Conservation (phyloP, 768 basidiomycete species). For the Mrakia blollopis region DNA sequence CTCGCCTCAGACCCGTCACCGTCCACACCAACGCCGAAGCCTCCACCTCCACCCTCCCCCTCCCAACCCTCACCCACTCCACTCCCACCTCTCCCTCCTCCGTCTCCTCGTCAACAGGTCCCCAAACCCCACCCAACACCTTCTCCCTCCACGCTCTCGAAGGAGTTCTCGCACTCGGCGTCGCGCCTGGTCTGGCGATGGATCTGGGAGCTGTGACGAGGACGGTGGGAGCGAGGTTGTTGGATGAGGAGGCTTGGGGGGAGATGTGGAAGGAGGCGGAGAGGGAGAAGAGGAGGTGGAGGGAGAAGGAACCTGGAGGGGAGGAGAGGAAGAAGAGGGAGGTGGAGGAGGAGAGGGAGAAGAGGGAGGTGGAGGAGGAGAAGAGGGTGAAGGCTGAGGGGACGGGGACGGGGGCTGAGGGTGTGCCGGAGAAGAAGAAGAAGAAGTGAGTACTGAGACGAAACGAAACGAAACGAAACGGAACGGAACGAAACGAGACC, state of each 20-base stretch:
- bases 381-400: background rate
- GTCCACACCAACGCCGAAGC: background rate
- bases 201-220: slow-evolving; percentile 4
- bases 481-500: no score
- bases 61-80: slow-evolving; percentile 9
- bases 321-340: slow-evolving; percentile 9
- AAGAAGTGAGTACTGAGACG: slow-evolving; percentile 18
- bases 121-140: slow-evolving; percentile 22
- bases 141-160: slow-evolving; percentile 23
- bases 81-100: slow-evolving; percentile 8
- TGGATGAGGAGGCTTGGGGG: slow-evolving; percentile 24
- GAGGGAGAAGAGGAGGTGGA: slow-evolving; percentile 22
- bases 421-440: slow-evolving; percentile 1
- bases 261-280: slow-evolving; percentile 24
- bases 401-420: background rate
- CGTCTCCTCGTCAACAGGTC: slow-evolving; percentile 9
- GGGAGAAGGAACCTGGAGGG: background rate
- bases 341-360: background rate
- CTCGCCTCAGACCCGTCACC: background rate
- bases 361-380: background rate
- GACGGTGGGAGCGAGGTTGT: slow-evolving; percentile 4
- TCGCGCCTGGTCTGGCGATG: slow-evolving; percentile 4
- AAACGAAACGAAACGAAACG: no score
- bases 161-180: slow-evolving; percentile 9
- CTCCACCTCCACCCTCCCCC: background rate